phyloP scores from a whole-genome alignment of 768 basidiomycete species.

The Nevesoporus exiguus region DNA sequence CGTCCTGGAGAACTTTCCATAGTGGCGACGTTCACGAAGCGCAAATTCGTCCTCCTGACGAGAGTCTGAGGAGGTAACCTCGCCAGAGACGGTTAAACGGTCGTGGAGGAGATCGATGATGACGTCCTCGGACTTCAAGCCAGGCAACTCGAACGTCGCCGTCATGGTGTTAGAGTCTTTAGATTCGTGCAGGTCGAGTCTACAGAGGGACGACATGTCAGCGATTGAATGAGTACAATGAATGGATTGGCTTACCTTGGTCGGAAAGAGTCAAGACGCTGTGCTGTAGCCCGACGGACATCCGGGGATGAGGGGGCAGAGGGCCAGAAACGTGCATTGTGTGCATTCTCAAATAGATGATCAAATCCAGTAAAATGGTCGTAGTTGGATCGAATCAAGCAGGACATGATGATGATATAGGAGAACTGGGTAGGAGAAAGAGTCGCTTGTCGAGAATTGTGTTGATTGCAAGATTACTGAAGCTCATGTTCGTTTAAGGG shows the following conservation, averaged over 20 bases:
- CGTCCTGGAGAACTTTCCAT: constrained; percentile 42
- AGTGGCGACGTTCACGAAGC: constrained; percentile 42
- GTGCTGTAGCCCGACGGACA: neutral
- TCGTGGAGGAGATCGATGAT: constrained; percentile 28
- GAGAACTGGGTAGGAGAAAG: neutral
- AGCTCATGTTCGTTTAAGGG: too few relatives aligned
- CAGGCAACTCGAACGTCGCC: constrained; percentile 52
- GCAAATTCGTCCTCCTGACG: constrained; percentile 39
- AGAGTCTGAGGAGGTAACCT: constrained; percentile 34
- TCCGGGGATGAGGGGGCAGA: neutral
- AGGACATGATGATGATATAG: neutral
- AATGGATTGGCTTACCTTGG: constrained; percentile 14
- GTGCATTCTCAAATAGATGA: constrained; percentile 1
- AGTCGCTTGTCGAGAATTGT: neutral
- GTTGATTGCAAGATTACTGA: too few relatives aligned
- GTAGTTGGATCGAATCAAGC: too few relatives aligned
- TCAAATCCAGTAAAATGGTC: too few relatives aligned
- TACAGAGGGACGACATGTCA: too few relatives aligned
- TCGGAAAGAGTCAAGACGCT: constrained; percentile 5
- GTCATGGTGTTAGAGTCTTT: constrained; percentile 41
- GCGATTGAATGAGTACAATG: accelerated
- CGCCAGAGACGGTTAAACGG: constrained; percentile 46
- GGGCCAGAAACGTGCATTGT: constrained; percentile 6
- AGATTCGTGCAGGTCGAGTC: constrained; percentile 41
- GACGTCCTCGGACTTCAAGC: constrained; percentile 13